Percentiles rank a stretch among this genome's conserved stretches.
Evolutionary conservation across 2,329 filamentous ascomycete species (phyloP).

Genomic region (Alternaria triticina): DNA sequence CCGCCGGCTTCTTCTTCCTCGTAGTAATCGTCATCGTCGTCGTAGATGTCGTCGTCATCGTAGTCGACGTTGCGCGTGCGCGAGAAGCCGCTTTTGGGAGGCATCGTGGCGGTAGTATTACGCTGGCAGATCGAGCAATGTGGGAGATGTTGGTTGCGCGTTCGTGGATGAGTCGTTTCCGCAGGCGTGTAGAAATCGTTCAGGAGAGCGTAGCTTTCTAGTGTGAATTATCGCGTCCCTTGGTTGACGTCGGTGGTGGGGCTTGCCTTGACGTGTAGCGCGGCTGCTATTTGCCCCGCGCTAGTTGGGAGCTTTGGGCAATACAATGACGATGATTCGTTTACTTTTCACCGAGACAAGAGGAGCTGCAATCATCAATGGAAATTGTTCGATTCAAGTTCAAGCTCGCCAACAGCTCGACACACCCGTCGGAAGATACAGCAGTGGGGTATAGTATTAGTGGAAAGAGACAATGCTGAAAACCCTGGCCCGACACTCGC

Average conservation of each 20-base stretch:
- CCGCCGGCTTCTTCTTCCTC: conserved; percentile 39
- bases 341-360: not conserved
- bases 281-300: conserved; percentile 24
- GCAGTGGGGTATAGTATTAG: conserved; percentile 45
- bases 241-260: conserved; percentile 19
- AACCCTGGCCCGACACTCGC: not conserved
- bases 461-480: conserved; percentile 20
- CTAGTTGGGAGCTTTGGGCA: conserved; percentile 10
- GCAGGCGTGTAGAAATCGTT: not conserved
- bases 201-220: not conserved
- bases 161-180: not conserved
- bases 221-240: conserved; percentile 1
- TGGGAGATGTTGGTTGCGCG: not conserved
- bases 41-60: conserved; percentile 60
- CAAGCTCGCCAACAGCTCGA: conserved; percentile 3
- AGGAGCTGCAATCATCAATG: not conserved
- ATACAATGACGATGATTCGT: not conserved
- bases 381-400: not conserved
- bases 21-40: conserved; percentile 56
- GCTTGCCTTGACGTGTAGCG: conserved; percentile 19
- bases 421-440: conserved; percentile 25
- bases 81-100: conserved; percentile 48
- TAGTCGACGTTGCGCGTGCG: conserved; percentile 57
- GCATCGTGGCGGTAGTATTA: conserved; percentile 21
- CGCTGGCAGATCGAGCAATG: not conserved